A percentile compares a stretch with the other conserved stretches of the same genome.
Conservation (phyloP, 495 filamentous ascomycete species). For the Trichoderma virens region DNA sequence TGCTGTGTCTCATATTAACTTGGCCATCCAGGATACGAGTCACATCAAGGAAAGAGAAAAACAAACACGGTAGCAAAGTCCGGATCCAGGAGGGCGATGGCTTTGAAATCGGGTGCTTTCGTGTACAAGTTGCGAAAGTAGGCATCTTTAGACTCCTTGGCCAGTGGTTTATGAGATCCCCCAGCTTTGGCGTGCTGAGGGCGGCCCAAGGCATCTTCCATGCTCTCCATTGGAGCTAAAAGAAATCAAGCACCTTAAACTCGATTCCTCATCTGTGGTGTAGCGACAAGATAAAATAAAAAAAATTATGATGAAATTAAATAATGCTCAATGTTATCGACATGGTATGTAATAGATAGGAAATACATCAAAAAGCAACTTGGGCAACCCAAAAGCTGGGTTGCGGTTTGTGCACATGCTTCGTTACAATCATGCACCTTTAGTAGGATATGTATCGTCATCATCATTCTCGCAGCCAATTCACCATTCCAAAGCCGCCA, state of each 20-base stretch:
- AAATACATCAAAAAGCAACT: neutral
- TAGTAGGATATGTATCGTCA: constrained; percentile 5
- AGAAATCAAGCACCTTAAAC: neutral
- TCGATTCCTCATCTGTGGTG: no score
- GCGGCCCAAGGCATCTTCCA: neutral
- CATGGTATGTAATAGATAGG: neutral
- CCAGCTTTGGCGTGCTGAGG: neutral
- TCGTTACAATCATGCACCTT: constrained; percentile 6
- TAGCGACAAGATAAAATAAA: neutral
- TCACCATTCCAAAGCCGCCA: neutral
- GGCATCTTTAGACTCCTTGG: constrained; percentile 14
- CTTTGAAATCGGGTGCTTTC: constrained; percentile 20
- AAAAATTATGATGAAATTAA: neutral
- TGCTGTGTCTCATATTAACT: constrained; percentile 17
- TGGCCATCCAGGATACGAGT: neutral
- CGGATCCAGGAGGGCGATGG: constrained; percentile 19
- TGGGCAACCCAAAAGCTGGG: neutral
- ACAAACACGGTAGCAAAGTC: constrained; percentile 19
- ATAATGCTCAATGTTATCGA: no score
- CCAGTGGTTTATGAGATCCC: neutral
- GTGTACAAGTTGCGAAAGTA: constrained; percentile 23
- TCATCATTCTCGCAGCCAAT: neutral
- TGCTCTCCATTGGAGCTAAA: neutral
- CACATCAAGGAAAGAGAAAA: neutral
- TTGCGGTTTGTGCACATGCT: neutral